Base-by-base conservation (phyloP, 2,329 filamentous ascomycete genomes). In the Stagonosporopsis rhizophila region DNA sequence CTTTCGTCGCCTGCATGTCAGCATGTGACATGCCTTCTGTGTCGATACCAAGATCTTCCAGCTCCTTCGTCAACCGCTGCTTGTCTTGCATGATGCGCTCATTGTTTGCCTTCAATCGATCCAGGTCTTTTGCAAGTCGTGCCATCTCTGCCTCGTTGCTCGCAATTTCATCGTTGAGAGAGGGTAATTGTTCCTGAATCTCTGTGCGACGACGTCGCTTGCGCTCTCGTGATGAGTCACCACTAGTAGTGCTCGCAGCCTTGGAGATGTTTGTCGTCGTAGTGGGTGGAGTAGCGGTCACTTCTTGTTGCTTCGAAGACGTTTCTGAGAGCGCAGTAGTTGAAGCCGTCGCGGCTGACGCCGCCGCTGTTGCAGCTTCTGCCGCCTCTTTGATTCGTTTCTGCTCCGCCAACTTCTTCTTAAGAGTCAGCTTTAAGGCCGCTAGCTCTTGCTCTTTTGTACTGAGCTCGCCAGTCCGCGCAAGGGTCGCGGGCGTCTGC, bases 361-460 rank as follows among this genome's bases (percentile, higher is more conserved):
- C 40, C 2, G 56, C 49, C 15, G 48, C 40, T 2, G 56, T 49
- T 14, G 60, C 63, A 38, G 60, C 60, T 3, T 61, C 56, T 30
- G 58, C 55, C 11, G 63, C 55, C 11, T 67, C 65, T 15, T 59
- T 64, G 41, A 69, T 60, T 9, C 62, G 56, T 52, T 67, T 71
- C 20, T 57, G 50, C 45, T 68, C 65, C 25, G 62, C 60, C 12
- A 72, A 56, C 42, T 68, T 70, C 58, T 62, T 70, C 55, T 73
- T 70, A 4, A 72, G 59, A 1, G 61, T 64, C 27, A 60, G 32
- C 28, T 65, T 66, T 50, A 70, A 70, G 56, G 83, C 81, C 14
- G 81, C 80, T 53, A 85, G 82, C 54, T 78, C 78, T 51, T 80
- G 69, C 56, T 84, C 75, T 60, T 80, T 83, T 30, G 75, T 72